Evolutionary conservation across 2,329 filamentous ascomycete genomes (phyloP), one percentile per base, ranked within the genome.

Genomic region (Aspergillus phoenicis): DNA sequence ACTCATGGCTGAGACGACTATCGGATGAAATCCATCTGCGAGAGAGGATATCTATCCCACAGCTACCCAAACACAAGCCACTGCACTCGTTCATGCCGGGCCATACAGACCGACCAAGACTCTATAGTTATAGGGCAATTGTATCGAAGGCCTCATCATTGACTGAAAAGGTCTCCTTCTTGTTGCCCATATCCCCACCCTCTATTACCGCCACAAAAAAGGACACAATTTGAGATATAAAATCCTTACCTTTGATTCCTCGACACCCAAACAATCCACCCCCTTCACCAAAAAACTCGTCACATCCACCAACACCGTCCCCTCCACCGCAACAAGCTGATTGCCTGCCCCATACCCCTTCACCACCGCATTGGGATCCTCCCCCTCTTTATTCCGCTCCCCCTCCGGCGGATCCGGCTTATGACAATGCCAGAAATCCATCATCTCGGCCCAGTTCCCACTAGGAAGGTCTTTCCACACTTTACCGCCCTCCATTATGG

Each of bases 361-460:
- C 10, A 82, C 79, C 36, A 71, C 65, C 7, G 84, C 81, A 15
- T 86, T 80, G 49, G 77, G 75, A n/a, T 84, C 78, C 22, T 73
- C 62, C 49, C 63, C 66, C 36, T 71, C 66, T 43, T 73, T 64
- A 6, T 70, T 70, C 53, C 80, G 73, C n/a, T 72, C 69, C 10
- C 82, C 39, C 75, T 73, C 69, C 30, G 83, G 77, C 26, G 82
- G 68, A 62, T 84, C 80, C 1, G 96, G 95, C 77, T 98, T 98
- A 76, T 99, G 95, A 71, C 95, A 99, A 77, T 99, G 96, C 95
- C 95, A 99, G 68, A 99, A 96, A 75, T 99, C 96, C 95, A 99
- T 99, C 93, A 99, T 96, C 79, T 99, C 95, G 0, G 95, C 96
- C 95, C 95, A 99, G 71, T 97, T 94, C 69, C 96, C 93, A 71